Base-by-base conservation (phyloP, 2,329 filamentous ascomycete genomes). In the Botrytis sinoallii region DNA sequence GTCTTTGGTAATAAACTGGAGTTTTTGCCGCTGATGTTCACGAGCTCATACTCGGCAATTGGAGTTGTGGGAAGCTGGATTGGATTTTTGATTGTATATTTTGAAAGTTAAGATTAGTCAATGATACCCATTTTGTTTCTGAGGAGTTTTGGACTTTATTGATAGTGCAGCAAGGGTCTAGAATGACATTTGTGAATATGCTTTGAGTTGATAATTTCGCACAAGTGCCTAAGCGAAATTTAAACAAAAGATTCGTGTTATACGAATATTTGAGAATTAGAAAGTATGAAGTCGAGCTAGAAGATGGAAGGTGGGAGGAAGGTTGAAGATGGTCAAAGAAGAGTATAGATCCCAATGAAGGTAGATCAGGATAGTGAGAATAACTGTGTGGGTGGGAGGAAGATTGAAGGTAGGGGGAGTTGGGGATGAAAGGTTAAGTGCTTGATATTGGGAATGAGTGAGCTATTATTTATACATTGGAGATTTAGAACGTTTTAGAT, bases 51-150 rank as follows among this genome's bases (percentile, higher is more conserved):
- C 83, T 93, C 92, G 48, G 96, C 96, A 7, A 86, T 98, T 74
- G 96, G 96, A n/a, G 95, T 98, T 0, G 90, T 98, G 29, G 94
- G 94, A 4, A 98, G 96, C 83, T 98, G 95, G 95, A 80, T 98
- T 59, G 95, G 96, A 16, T 98, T 97, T 82, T 89, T 95, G 85
- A 93, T 97, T 46, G 94, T 98, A 69, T 98, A 95, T 83, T 95
- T 98, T 79, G 87, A 85, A 14, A 80, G 76, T 74, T 80, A 77
- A 71, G 44, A 59, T 55, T 73, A 48, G 42, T 64, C 55, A 75
- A 77, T 76, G 73, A 77, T 76, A 76, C 72, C 75, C 44, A 66
- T 74, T 68, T 29, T 69, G 35, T 63, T 74, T 59, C n/a, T 68
- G 63, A 25, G 9, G 25, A 66, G 35, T 52, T 25, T 29, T 70